Percentiles rank a stretch among this genome's conserved stretches.
phyloP scores from a whole-genome alignment of 176 grass and related monocot species.

The Dendrocalamus sinicus region DNA sequence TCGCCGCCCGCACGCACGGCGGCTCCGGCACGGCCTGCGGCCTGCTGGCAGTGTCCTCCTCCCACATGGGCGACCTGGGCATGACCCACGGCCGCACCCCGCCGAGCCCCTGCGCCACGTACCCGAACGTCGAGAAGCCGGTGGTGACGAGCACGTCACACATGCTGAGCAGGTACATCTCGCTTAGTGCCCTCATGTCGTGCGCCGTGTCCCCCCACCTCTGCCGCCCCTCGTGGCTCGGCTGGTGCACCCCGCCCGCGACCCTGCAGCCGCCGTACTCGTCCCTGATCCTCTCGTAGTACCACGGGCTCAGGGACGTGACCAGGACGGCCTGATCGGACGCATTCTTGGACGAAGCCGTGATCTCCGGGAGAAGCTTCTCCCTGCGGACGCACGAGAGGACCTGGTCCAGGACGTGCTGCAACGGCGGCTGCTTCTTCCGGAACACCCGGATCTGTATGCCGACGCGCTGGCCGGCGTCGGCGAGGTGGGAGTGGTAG shows the following conservation, averaged over 20 bases:
- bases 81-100: constrained; percentile 61
- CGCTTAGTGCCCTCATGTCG: constrained; percentile 51
- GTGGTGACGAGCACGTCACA: constrained; percentile 49
- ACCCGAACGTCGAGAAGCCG: constrained; percentile 52
- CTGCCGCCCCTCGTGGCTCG: constrained; percentile 61
- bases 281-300: constrained; percentile 35
- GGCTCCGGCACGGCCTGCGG: background rate
- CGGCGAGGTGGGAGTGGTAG: constrained; percentile 36
- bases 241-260: constrained; percentile 47
- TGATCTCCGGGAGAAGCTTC: constrained; percentile 28
- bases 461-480: constrained; percentile 45
- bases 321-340: constrained; percentile 30
- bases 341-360: background rate
- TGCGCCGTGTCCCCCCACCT: constrained; percentile 13
- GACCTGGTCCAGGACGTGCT: constrained; percentile 43
- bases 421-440: background rate
- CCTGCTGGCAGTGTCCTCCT: background rate
- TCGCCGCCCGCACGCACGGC: constrained; percentile 33
- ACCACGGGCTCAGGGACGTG: constrained; percentile 46
- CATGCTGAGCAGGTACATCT: constrained; percentile 57
- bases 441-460: constrained; percentile 60
- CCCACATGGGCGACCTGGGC: constrained; percentile 28
- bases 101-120: constrained; percentile 55
- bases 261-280: constrained; percentile 36
- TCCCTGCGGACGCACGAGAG: constrained; percentile 44